Conservation (phyloP, 2,329 filamentous ascomycete genomes). For the Neonectria neomacrospora region DNA sequence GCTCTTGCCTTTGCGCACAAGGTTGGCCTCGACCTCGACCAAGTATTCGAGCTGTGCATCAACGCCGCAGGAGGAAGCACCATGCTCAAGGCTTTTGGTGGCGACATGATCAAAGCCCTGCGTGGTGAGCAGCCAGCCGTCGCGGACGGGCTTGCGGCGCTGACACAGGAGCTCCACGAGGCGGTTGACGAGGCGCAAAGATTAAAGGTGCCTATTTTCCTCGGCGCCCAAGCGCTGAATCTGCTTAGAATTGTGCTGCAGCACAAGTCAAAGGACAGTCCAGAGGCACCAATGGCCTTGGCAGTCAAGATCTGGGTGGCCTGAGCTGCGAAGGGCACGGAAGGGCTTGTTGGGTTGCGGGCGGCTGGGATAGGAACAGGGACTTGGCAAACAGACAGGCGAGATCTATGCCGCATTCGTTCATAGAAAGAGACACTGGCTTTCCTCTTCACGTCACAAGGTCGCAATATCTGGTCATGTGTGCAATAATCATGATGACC, state of each 20-base stretch:
- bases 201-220: conserved; percentile 28
- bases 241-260: conserved; percentile 27
- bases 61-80: conserved; percentile 27
- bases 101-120: conserved; percentile 23
- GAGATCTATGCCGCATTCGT: not conserved
- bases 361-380: not conserved
- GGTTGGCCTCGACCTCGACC: conserved; percentile 31
- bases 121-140: conserved; percentile 5
- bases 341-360: not conserved
- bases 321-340: not conserved
- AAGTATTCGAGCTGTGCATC: conserved; percentile 31
- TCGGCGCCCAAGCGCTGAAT: conserved; percentile 23
- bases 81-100: conserved; percentile 21
- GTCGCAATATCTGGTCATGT: conserved; percentile 15
- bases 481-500: not conserved
- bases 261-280: conserved; percentile 20
- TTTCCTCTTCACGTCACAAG: conserved; percentile 18
- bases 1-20: conserved; percentile 29
- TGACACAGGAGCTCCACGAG: conserved; percentile 15
- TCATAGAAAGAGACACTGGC: conserved; percentile 5
- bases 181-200: conserved; percentile 28
- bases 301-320: conserved; percentile 26
- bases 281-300: conserved; percentile 20
- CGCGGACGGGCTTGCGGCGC: conserved; percentile 1
- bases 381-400: not conserved